Conservation (phyloP, 495 filamentous ascomycete genomes). For the Letharia lupina region DNA sequence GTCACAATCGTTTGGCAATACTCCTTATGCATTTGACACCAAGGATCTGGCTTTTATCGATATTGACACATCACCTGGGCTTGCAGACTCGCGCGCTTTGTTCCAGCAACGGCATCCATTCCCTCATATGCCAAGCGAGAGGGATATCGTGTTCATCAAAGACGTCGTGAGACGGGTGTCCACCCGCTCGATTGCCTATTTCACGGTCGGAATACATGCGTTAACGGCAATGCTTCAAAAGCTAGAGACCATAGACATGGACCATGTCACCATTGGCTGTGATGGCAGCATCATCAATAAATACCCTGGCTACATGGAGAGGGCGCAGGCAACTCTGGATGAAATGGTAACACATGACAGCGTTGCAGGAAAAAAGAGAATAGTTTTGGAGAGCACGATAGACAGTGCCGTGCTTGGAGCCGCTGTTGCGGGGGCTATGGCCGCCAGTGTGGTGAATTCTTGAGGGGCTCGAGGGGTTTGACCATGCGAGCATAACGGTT, state of each 20-base stretch:
- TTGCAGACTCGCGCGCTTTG: slow-evolving; percentile 44
- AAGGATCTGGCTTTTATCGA: slow-evolving; percentile 54
- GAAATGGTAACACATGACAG: slow-evolving; percentile 33
- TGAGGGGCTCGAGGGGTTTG: too few relatives aligned
- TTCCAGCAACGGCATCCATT: slow-evolving; percentile 43
- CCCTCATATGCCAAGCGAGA: background rate
- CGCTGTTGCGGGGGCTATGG: slow-evolving; percentile 48
- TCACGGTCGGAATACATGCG: slow-evolving; percentile 58
- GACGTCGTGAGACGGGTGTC: slow-evolving; percentile 34
- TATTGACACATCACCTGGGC: slow-evolving; percentile 39
- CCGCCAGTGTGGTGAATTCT: slow-evolving; percentile 2
- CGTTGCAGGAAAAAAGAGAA: slow-evolving; percentile 22
- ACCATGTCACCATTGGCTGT: slow-evolving; percentile 45
- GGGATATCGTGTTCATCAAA: background rate
- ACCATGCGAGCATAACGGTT: too few relatives aligned
- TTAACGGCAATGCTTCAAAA: slow-evolving; percentile 50
- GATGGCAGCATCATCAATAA: slow-evolving; percentile 55
- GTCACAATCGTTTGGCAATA: slow-evolving; percentile 47
- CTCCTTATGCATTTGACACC: slow-evolving; percentile 61
- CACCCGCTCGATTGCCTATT: slow-evolving; percentile 50
- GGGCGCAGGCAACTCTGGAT: slow-evolving; percentile 43
- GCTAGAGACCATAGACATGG: slow-evolving; percentile 26
- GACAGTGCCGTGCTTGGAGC: slow-evolving; percentile 51
- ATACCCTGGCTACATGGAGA: slow-evolving; percentile 47
- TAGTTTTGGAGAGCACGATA: slow-evolving; percentile 41